Evolutionary conservation across 116 monocot species (phyloP), one percentile per base, ranked within the genome.

Genomic region (Dioscorea cayenensis): DNA sequence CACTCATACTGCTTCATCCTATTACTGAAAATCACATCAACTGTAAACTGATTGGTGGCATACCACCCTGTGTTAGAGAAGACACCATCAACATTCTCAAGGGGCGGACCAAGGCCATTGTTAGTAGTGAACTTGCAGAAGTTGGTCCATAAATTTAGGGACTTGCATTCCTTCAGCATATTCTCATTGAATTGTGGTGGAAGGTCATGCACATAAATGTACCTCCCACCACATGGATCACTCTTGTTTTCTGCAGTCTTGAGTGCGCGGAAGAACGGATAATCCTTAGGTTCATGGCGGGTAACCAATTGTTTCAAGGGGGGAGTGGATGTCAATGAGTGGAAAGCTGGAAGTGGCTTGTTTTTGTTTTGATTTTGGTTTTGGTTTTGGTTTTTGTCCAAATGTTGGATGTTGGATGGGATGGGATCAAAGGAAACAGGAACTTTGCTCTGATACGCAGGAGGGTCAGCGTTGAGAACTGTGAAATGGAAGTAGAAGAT

Each of bases 1-100:
- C 97, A 97, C 32, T 85, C 82, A 21, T 97, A 97, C 74, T 86
- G 97, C 74, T 90, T 97, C 97, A 97, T 97, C 52, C 93, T 66
- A 51, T 90, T 86, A 69, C 79, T 84, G 75, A 97, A 97, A 68
- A 97, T 86, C 50, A 97, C 90, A 75, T 97, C 97, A 0, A 97
- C 89, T 0, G 88, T 84, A 51, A 97, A 97, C 69, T 97, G 97
- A 63, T 97, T 90, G 29, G 97, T 97, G 61, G 84, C 84, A 32
- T 89, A 87, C 95, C 95, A 91, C 7, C 94, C 90, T 10, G 86
- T 89, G 75, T 85, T 80, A 12, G 92, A 88, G 79, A 90, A 92
- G 18, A 92, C 97, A 1, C 88, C 84, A 16, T 87, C 86, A 4
- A 72, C 67, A 64, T 97, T 90, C 58, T 84, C 87, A 13, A 97